Conservation (phyloP, 139 green algal species). For the Chlorella sp. region DNA sequence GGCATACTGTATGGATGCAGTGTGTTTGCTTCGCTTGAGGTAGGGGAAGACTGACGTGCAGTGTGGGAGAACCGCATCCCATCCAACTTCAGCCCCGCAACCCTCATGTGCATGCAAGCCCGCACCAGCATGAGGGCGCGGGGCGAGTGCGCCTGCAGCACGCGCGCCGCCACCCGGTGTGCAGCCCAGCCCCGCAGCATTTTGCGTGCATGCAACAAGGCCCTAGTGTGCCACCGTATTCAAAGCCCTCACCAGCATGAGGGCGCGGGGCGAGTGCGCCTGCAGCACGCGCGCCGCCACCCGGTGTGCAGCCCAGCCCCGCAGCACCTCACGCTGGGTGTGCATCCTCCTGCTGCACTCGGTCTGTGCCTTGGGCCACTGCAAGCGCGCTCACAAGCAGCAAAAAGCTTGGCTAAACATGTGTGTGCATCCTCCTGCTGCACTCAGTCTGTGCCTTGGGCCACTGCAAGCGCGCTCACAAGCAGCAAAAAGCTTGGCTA, state of each 20-base stretch:
- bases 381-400: conserved; percentile 13
- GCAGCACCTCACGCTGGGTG: conserved; percentile 38
- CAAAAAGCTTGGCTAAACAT: too few relatives aligned
- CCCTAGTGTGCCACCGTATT: too few relatives aligned
- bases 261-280: conserved; percentile 5
- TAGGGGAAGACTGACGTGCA: too few relatives aligned
- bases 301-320: conserved; percentile 36
- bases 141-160: conserved; percentile 15
- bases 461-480: conserved; percentile 20
- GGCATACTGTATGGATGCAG: too few relatives aligned
- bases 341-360: conserved; percentile 7
- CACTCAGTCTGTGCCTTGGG: conserved; percentile 36
- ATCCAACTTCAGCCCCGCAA: too few relatives aligned
- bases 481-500: not conserved
- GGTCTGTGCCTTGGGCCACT: conserved; percentile 54
- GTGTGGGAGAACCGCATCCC: too few relatives aligned
- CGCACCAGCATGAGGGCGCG: conserved; percentile 15
- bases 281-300: conserved; percentile 20
- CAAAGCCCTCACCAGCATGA: conserved; percentile 19
- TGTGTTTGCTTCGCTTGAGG: too few relatives aligned
- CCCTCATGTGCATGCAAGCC: not conserved
- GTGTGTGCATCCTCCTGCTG: conserved; percentile 1
- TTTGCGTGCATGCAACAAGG: too few relatives aligned
- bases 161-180: not conserved
- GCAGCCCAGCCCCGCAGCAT: too few relatives aligned